Evolutionary conservation across 495 filamentous ascomycete genomes (phyloP), one percentile per base, ranked within the genome.

Genomic region (Talaromyces adpressus): DNA sequence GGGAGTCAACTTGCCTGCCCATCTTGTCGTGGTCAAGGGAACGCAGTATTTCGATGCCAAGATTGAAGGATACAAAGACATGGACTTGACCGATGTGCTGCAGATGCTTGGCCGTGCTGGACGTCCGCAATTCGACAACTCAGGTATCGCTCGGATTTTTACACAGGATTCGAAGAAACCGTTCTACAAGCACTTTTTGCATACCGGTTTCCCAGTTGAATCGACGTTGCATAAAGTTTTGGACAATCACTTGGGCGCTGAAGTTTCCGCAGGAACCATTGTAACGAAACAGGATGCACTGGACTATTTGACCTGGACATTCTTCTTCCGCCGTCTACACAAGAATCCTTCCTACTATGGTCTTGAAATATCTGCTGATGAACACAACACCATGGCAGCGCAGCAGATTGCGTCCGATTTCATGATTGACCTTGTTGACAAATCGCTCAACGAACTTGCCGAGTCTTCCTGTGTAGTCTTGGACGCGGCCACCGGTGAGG

Each of bases 121-220:
- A 14, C 89, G 94, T 61, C 94, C 94, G 14, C 94, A 99, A 71
- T 99, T 99, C 71, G 94, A 99, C 69, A 87, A 87, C 54, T 94
- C 92, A 0, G 94, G 95, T 65, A 93, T 98, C 66, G 94, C 95
- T 9, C 86, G 92, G 30, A 98, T 99, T 66, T 96, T 98, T 74
- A 98, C 95, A 0, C 92, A 99, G 69, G 93, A 98, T 63, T 78
- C 92, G 11, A 99, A 98, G 80, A 99, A 99, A 74, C 91, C 91
- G n/a, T 99, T 98, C 76, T 99, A 99, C 77, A 99, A 98, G 79
- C 93, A 99, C 77, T 99, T 99, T 72, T 73, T 99, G 53, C 94
- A 99, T 70, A 98, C 95, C 11, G 94, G 94, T 4, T 99, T 99
- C 75, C 94, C 94, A 0, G 94, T 99, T 25, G 94, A 99, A 73